phyloP scores from a whole-genome alignment of 768 basidiomycete genomes.

The Agaricus sinodeliciosus region DNA sequence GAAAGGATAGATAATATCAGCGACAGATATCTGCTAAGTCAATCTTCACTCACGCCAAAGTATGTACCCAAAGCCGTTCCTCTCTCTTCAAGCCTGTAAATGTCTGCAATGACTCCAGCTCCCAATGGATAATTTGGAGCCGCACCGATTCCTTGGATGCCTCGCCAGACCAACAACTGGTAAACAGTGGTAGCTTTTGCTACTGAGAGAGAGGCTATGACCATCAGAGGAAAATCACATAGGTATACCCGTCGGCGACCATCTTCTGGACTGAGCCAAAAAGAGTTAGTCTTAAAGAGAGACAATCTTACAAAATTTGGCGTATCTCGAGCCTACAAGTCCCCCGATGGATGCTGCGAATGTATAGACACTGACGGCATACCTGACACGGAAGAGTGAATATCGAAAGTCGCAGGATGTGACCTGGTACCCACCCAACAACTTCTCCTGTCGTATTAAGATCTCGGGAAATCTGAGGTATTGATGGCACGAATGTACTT shows the following conservation, averaged over 20 bases:
- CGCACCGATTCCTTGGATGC: conserved; percentile 61
- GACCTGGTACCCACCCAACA: conserved; percentile 38
- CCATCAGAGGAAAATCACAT: conserved; percentile 48
- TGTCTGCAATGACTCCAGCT: conserved; percentile 57
- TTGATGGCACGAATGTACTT: conserved; percentile 65
- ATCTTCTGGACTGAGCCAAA: conserved; percentile 33
- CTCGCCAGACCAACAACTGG: conserved; percentile 52
- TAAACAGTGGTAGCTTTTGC: conserved; percentile 36
- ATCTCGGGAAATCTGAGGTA: conserved; percentile 66
- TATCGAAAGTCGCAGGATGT: not conserved
- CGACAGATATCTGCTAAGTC: not conserved
- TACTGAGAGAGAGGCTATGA: conserved; percentile 55
- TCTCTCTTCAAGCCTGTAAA: conserved; percentile 58
- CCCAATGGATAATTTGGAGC: conserved; percentile 51
- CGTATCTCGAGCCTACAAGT: conserved; percentile 27
- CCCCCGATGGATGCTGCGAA: conserved; percentile 27
- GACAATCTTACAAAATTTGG: conserved; percentile 28
- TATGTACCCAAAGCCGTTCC: conserved; percentile 55
- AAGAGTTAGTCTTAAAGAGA: not conserved
- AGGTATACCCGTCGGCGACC: conserved; percentile 61
- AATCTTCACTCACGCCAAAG: conserved; percentile 33
- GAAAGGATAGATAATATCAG: not conserved
- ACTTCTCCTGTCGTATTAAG: conserved; percentile 47
- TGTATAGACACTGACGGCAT: conserved; percentile 30
- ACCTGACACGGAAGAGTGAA: conserved; percentile 14